phyloP scores from a whole-genome alignment of 495 filamentous ascomycete genomes.

The Trichoderma gamsii region DNA sequence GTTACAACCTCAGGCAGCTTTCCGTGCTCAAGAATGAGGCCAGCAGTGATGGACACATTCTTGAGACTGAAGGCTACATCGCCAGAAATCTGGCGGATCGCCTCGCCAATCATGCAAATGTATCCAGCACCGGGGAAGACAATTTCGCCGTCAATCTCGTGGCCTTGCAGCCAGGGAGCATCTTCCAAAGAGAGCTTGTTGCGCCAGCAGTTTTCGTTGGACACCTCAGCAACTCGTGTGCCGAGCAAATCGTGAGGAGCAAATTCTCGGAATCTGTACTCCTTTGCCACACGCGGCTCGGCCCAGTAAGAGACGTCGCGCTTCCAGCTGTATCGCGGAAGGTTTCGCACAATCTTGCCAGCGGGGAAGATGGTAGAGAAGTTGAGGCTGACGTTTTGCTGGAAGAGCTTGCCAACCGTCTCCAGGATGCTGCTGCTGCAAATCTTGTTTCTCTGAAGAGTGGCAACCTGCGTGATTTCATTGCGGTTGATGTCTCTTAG shows the following conservation, averaged over 20 bases:
- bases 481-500: neutral
- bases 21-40: conserved; percentile 33
- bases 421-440: neutral
- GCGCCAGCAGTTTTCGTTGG: conserved; percentile 17
- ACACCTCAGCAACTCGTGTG: conserved; percentile 14
- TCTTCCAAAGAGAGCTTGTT: conserved; percentile 20
- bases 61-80: conserved; percentile 29
- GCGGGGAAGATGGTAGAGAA: neutral
- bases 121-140: conserved; percentile 46
- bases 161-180: conserved; percentile 42
- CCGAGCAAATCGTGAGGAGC: conserved; percentile 37
- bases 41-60: conserved; percentile 29
- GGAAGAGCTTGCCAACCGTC: conserved; percentile 2
- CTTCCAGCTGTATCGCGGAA: conserved; percentile 35
- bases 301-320: conserved; percentile 36
- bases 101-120: conserved; percentile 44
- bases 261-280: conserved; percentile 35
- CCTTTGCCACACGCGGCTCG: conserved; percentile 35
- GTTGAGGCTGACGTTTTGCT: neutral
- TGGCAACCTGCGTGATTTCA: neutral
- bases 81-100: conserved; percentile 31
- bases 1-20: conserved; percentile 7
- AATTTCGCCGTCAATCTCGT: conserved; percentile 34
- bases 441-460: neutral
- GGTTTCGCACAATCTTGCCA: conserved; percentile 21